phyloP scores from a whole-genome alignment of 129 eudicot genomes.

The Saussurea involucrata region DNA sequence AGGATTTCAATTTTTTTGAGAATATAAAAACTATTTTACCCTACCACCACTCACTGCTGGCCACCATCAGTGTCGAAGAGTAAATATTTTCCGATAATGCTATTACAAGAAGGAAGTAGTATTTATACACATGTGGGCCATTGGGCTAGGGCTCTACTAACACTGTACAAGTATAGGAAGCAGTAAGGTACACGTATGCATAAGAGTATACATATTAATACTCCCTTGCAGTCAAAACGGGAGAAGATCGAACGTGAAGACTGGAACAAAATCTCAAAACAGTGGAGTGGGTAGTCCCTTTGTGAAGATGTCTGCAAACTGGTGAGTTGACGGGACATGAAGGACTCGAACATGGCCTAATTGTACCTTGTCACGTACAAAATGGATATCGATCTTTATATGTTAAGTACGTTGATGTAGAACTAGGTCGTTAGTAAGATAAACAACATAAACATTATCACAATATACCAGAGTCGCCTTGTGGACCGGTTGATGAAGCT shows the following conservation, averaged over 20 bases:
- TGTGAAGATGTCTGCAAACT: neutral
- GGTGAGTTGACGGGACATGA: neutral
- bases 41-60: too few relatives aligned
- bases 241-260: neutral
- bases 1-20: too few relatives aligned
- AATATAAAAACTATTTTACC: too few relatives aligned
- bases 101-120: too few relatives aligned
- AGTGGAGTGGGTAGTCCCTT: neutral
- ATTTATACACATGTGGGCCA: neutral
- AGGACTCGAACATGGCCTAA: neutral
- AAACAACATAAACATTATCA: neutral
- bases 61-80: too few relatives aligned
- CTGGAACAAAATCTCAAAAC: neutral
- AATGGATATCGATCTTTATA: neutral
- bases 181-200: neutral
- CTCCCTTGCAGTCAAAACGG: neutral
- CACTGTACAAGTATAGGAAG: neutral
- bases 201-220: neutral
- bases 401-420: neutral
- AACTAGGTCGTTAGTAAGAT: too few relatives aligned
- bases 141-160: neutral
- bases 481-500: neutral
- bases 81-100: too few relatives aligned
- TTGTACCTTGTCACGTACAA: neutral
- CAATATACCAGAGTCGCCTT: neutral